Evolutionary conservation across 2,329 filamentous ascomycete genomes (phyloP), one percentile per base, ranked within the genome.

Genomic region (Botrytis squamosa): DNA sequence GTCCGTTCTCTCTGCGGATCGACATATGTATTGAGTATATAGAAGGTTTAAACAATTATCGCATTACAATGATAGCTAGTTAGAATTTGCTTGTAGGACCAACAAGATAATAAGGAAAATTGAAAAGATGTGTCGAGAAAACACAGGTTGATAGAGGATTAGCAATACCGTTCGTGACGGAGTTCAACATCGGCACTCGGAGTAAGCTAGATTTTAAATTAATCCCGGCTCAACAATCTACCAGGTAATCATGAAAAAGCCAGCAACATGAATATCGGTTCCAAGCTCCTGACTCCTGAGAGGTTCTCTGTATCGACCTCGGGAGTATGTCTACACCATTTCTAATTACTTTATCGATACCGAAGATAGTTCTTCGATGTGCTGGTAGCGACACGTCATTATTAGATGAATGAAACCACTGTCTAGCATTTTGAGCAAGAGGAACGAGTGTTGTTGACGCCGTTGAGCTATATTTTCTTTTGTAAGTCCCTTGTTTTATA

Each of bases 151-250:
- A 52, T 25, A 52, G 44, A n/a, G 49, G 49, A 55, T n/a, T 55
- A n/a, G 49, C 38, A 42, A 52, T 29, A 40, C 14, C 20, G 22
- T 49, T 71, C 46, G 25, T 8, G 36, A 38, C 33, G 69, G 40
- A 71, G 57, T 70, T 62, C 38, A 12, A 46, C 14, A 20, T 70
- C 67, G 67, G 67, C 3, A n/a, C 42, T 70, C 55, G 67, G 67
- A 70, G 67, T 46, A 42, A 57, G n/a, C 52, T 57, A 29, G 52
- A 33, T 20, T 12, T 40, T 40, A 5, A 70, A 33, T 29, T n/a
- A 22, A 40, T 40, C 8, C 10, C 16, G 25, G 33, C 38, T 64
- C 16, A 64, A 60, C 20, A 49, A 16, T 63, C 4, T 29, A 29
- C 29, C 29, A 29, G 29, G 1, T 33, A 40, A 68, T 25, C 46